A percentile compares a stretch with the other conserved stretches of the same genome.
Conservation (phyloP, 257 asterid genomes). For the Solanum corneliomulleri region DNA sequence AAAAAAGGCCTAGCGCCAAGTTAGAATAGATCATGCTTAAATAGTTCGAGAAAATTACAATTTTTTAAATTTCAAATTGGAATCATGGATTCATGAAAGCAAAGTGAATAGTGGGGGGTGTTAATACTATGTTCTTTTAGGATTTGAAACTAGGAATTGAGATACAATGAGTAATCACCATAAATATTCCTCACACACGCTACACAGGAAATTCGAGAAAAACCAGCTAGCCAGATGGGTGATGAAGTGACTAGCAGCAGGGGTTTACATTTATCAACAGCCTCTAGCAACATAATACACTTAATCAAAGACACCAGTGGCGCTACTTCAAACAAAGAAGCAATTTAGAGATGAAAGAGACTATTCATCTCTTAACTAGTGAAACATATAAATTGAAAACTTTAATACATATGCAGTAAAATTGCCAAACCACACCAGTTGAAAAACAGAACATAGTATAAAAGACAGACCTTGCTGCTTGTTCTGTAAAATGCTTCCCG, state of each 20-base stretch:
- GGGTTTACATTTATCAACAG: not conserved
- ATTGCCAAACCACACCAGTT: not conserved
- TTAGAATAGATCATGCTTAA: not conserved
- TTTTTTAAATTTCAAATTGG: not conserved
- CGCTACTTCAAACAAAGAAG: not conserved
- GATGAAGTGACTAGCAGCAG: not conserved
- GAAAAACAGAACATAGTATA: not conserved
- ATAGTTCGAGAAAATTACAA: not conserved
- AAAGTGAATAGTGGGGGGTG: not conserved
- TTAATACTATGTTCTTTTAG: not conserved
- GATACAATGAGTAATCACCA: not conserved
- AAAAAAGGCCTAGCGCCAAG: not conserved
- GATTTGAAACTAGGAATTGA: not conserved
- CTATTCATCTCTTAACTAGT: not conserved
- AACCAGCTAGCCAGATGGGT: not conserved
- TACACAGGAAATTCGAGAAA: not conserved
- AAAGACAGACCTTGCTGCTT: slow-evolving; percentile 64
- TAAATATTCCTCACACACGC: not conserved
- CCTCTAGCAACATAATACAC: not conserved
- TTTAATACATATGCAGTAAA: not conserved
- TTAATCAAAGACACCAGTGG: not conserved
- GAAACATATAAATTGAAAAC: not conserved
- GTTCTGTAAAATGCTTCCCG: slow-evolving; percentile 72
- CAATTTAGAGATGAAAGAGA: not conserved
- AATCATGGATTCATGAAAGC: not conserved